These are phyloP conservation scores for Thymus quinquecostatus DNA, from an alignment of 257 asterid genomes.

Conservation along the genomic window DNA sequence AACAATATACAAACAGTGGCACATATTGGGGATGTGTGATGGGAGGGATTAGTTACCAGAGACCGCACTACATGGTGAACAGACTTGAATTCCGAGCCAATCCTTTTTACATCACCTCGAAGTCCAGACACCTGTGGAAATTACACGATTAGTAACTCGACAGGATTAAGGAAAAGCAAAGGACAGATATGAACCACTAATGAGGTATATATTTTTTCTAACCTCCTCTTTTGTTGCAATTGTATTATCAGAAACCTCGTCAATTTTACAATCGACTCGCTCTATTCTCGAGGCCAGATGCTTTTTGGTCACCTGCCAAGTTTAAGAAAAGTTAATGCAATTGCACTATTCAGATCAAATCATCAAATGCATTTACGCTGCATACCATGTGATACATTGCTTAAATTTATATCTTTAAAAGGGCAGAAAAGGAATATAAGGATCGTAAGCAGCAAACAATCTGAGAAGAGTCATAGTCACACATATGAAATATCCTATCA, in stretches of 20 bases:
- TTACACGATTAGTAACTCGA: constrained; percentile 26
- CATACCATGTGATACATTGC: constrained; percentile 3
- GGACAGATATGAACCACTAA: constrained; percentile 13
- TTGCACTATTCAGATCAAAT: constrained; percentile 21
- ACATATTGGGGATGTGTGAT: neutral
- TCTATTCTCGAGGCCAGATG: constrained; percentile 75
- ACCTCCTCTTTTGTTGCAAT: constrained; percentile 75
- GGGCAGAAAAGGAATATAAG: constrained; percentile 7
- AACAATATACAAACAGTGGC: constrained; percentile 24
- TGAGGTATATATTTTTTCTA: constrained; percentile 31
- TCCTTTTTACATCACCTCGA: constrained; percentile 61
- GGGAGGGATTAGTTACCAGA: constrained; percentile 58
- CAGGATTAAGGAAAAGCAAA: constrained; percentile 21
- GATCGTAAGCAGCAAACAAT: constrained; percentile 23
- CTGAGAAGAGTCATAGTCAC: constrained; percentile 3
- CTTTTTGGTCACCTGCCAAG: constrained; percentile 67
- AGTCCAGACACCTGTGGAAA: constrained; percentile 61
- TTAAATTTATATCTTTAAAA: neutral
- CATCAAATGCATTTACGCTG: constrained; percentile 16
- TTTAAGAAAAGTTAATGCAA: constrained; percentile 18
- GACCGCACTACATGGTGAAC: constrained; percentile 73
- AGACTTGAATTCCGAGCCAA: constrained; percentile 61
- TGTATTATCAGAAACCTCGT: constrained; percentile 64
- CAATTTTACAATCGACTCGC: constrained; percentile 70
- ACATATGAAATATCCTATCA: neutral